These are phyloP conservation scores for Steccherinum ochraceum DNA, from an alignment of 768 basidiomycete species.

Conservation along the genomic window DNA sequence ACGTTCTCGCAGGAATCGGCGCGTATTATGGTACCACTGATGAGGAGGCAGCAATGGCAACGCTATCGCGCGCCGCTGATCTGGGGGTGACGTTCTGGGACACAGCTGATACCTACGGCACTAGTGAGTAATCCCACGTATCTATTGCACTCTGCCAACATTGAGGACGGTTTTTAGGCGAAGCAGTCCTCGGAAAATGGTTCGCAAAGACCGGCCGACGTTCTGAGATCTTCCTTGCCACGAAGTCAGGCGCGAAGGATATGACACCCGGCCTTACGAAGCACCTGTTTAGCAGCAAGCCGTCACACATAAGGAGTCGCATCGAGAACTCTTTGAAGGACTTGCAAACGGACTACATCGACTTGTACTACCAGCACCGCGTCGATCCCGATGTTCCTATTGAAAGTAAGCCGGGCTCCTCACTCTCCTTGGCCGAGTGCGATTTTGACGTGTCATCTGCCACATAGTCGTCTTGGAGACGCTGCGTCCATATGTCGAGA, in stretches of 20 bases:
- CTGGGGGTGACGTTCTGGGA: slow-evolving; percentile 43
- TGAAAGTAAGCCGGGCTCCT: slow-evolving; percentile 15
- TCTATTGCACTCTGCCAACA: no score
- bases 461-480: no score
- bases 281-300: slow-evolving; percentile 6
- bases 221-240: slow-evolving; percentile 52
- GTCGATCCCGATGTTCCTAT: slow-evolving; percentile 16
- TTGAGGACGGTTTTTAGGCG: not conserved
- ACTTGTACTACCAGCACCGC: slow-evolving; percentile 14
- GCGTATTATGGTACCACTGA: slow-evolving; percentile 15
- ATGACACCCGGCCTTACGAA: slow-evolving; percentile 1
- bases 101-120: slow-evolving; percentile 36
- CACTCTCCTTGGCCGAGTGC: no score
- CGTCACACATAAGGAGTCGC: slow-evolving; percentile 2
- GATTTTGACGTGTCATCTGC: not conserved
- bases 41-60: slow-evolving; percentile 37
- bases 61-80: no score
- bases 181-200: slow-evolving; percentile 20
- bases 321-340: slow-evolving; percentile 6
- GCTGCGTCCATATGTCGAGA: slow-evolving; percentile 6
- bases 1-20: slow-evolving; percentile 18
- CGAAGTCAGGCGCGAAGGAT: slow-evolving; percentile 40
- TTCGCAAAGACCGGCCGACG: slow-evolving; percentile 47
- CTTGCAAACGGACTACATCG: slow-evolving; percentile 10
- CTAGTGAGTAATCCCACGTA: slow-evolving; percentile 2